These are phyloP conservation scores for Phialemonium atrogriseum DNA, from an alignment of 2,329 filamentous ascomycete species.

Conservation along the genomic window DNA sequence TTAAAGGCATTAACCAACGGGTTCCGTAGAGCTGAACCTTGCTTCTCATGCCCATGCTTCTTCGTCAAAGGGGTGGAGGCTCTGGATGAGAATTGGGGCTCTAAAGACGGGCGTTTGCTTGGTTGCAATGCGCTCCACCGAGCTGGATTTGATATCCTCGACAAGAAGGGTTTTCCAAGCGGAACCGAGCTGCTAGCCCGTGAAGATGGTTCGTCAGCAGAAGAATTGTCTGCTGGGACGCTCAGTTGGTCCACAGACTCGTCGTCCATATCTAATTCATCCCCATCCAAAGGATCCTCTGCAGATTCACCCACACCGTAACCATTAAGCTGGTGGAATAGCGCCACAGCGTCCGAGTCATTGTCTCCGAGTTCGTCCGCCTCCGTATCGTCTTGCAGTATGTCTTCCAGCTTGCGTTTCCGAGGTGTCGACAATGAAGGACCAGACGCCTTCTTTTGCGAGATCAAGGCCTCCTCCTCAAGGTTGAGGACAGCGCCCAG, in stretches of 20 bases:
- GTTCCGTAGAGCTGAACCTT: too few relatives aligned
- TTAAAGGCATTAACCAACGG: too few relatives aligned
- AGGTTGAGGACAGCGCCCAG: background rate
- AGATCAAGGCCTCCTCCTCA: background rate
- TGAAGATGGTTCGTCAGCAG: constrained; percentile 5
- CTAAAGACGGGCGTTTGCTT: background rate
- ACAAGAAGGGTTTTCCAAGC: background rate
- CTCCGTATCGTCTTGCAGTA: background rate
- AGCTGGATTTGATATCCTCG: background rate
- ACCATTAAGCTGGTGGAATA: too few relatives aligned
- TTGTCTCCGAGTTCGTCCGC: background rate
- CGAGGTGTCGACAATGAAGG: constrained; percentile 1
- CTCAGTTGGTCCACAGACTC: too few relatives aligned
- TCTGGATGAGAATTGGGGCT: too few relatives aligned
- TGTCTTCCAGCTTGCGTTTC: constrained; percentile 1
- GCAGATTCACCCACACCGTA: too few relatives aligned
- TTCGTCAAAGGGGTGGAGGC: too few relatives aligned
- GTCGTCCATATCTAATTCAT: too few relatives aligned
- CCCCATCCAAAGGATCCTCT: too few relatives aligned
- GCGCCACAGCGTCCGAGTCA: constrained; percentile 7
- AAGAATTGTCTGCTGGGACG: background rate
- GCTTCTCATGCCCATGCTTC: too few relatives aligned
- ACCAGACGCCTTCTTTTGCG: background rate
- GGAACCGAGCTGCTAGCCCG: constrained; percentile 9
- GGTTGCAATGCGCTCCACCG: background rate